These are phyloP conservation scores for Globisporangium carolinianum DNA, from an alignment of 352 stramenopile species.

Conservation along the genomic window DNA sequence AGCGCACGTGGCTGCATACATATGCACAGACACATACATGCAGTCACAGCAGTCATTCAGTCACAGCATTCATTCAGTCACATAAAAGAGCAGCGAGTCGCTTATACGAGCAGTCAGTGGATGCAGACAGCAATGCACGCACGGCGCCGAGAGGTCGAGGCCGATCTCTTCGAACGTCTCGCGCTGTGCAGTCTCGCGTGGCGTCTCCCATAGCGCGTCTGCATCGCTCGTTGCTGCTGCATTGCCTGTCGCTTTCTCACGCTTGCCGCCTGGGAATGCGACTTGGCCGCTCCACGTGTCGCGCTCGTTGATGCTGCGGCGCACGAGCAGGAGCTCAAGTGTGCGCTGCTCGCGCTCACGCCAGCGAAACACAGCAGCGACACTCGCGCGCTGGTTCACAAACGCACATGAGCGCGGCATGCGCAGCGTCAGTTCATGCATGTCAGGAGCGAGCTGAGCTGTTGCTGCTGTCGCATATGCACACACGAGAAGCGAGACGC, in stretches of 20 bases:
- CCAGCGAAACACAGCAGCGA: constrained; percentile 78
- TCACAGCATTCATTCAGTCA: too few relatives aligned
- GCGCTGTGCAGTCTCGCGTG: constrained; percentile 58
- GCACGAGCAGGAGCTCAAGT: constrained; percentile 73
- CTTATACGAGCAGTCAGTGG: constrained; percentile 4
- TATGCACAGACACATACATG: constrained; percentile 1
- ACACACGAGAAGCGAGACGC: constrained; percentile 2
- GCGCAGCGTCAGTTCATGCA: too few relatives aligned
- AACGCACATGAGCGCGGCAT: background rate
- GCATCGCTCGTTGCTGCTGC: constrained; percentile 12
- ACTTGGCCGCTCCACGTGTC: constrained; percentile 82
- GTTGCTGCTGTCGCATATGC: background rate
- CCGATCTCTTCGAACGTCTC: constrained; percentile 83
- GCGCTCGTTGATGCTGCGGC: constrained; percentile 59
- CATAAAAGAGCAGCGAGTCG: too few relatives aligned
- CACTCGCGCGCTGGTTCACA: constrained; percentile 43
- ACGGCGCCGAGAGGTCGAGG: constrained; percentile 51
- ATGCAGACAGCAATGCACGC: constrained; percentile 14
- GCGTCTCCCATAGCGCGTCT: constrained; percentile 54
- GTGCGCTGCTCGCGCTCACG: constrained; percentile 53
- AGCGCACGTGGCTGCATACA: constrained; percentile 55
- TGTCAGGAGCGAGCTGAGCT: background rate
- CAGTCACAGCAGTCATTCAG: background rate
- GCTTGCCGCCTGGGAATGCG: constrained; percentile 67
- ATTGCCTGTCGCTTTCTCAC: constrained; percentile 34